These are phyloP conservation scores for Heliamphora exappendiculata DNA, from an alignment of 148 eudicot species.

Conservation along the genomic window DNA sequence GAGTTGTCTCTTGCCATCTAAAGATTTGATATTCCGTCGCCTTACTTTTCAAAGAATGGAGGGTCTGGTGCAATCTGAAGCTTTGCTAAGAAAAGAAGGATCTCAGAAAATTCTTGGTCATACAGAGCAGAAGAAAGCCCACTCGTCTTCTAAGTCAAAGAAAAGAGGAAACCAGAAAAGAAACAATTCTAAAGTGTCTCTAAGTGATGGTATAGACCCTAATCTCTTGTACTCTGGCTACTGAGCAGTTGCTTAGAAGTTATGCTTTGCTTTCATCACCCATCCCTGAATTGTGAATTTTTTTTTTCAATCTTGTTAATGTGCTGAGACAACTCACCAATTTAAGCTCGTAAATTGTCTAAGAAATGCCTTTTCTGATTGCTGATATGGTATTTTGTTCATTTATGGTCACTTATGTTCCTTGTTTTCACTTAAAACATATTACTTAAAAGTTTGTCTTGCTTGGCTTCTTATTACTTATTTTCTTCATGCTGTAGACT, in stretches of 20 bases:
- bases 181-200: slow-evolving; percentile 27
- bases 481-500: slow-evolving; percentile 31
- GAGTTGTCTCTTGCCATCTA: slow-evolving; percentile 31
- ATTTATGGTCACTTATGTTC: too few relatives aligned
- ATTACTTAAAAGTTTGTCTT: slow-evolving; percentile 10
- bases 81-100: slow-evolving; percentile 42
- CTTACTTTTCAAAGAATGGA: slow-evolving; percentile 76
- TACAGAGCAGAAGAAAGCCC: slow-evolving; percentile 30
- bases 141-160: slow-evolving; percentile 40
- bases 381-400: too few relatives aligned
- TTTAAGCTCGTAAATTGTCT: neutral
- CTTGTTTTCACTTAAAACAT: too few relatives aligned
- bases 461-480: slow-evolving; percentile 9
- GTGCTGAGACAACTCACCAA: neutral
- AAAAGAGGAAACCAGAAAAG: slow-evolving; percentile 45
- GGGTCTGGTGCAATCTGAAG: slow-evolving; percentile 89
- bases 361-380: neutral
- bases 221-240: neutral
- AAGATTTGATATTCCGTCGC: slow-evolving; percentile 65
- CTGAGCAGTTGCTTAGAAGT: neutral
- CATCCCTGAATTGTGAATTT: too few relatives aligned
- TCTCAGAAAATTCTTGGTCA: slow-evolving; percentile 21
- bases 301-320: too few relatives aligned
- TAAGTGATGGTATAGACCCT: slow-evolving; percentile 32
- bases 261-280: neutral